phyloP scores from a whole-genome alignment of 2,329 filamentous ascomycete genomes.

The Grosmannia penicillata region DNA sequence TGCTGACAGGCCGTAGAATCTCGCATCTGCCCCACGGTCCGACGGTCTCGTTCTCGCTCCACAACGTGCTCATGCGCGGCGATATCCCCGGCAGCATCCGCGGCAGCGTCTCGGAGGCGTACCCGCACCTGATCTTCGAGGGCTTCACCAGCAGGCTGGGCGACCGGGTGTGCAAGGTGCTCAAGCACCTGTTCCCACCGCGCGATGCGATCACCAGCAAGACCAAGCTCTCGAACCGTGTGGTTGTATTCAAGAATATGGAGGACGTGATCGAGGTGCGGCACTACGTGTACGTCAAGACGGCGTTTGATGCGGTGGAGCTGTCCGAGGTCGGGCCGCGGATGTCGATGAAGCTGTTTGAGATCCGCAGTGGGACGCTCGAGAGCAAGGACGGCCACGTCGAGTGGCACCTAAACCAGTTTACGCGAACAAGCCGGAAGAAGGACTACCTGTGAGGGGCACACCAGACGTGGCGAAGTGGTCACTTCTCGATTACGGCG shows the following conservation, averaged over 20 bases:
- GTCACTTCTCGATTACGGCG: too few relatives aligned
- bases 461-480: too few relatives aligned
- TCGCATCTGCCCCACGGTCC: constrained; percentile 82
- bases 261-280: constrained; percentile 89
- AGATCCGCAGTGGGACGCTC: constrained; percentile 79
- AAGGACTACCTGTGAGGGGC: constrained; percentile 75
- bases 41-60: constrained; percentile 69
- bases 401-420: constrained; percentile 93
- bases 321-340: constrained; percentile 79
- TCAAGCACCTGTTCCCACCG: constrained; percentile 91
- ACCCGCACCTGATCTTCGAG: constrained; percentile 91
- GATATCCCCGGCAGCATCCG: constrained; percentile 81
- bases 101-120: constrained; percentile 82
- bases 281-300: constrained; percentile 69
- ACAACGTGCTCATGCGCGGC: constrained; percentile 80
- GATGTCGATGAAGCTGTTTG: constrained; percentile 95
- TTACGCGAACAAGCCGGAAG: constrained; percentile 84
- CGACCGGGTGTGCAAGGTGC: constrained; percentile 68
- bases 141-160: constrained; percentile 76
- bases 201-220: constrained; percentile 58
- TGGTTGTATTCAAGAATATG: constrained; percentile 89
- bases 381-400: constrained; percentile 93
- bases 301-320: constrained; percentile 78
- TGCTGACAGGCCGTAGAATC: constrained; percentile 33
- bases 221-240: constrained; percentile 67